phyloP scores from a whole-genome alignment of 352 stramenopile genomes.

The Globisporangium spinosum region DNA sequence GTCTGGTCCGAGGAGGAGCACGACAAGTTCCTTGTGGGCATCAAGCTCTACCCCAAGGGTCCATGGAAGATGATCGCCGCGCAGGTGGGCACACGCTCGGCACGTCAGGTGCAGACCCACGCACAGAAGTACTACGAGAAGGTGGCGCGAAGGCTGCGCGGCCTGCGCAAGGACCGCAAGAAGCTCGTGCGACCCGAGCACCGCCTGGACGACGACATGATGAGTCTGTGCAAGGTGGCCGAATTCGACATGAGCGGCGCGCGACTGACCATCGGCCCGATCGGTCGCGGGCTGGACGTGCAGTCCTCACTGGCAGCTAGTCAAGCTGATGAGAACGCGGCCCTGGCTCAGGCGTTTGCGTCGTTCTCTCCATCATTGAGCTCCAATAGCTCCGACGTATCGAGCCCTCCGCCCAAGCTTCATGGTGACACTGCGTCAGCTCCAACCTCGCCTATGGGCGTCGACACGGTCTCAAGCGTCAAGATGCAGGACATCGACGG shows the following conservation, averaged over 20 bases:
- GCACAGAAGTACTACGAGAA: constrained; percentile 69
- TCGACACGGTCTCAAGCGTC: background rate
- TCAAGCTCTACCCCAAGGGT: constrained; percentile 25
- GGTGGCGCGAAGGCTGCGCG: constrained; percentile 53
- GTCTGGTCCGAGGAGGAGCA: constrained; percentile 35
- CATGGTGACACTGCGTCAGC: too few species aligned
- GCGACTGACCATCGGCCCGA: too few species aligned
- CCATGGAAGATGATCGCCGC: constrained; percentile 30
- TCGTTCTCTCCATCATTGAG: too few species aligned
- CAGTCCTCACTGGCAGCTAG: background rate
- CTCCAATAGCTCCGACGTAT: too few species aligned
- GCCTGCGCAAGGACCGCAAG: constrained; percentile 59
- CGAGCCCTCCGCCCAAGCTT: too few species aligned
- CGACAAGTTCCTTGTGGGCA: constrained; percentile 26
- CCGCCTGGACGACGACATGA: constrained; percentile 46
- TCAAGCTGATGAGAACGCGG: too few species aligned
- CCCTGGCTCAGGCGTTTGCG: too few species aligned
- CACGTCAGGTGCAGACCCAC: constrained; percentile 62
- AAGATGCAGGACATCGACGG: background rate
- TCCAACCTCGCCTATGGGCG: background rate
- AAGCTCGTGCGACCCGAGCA: constrained; percentile 49
- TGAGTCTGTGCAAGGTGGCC: constrained; percentile 9
- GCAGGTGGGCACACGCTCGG: constrained; percentile 33
- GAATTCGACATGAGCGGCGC: constrained; percentile 5
- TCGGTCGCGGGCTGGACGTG: background rate